These are phyloP conservation scores for Diaporthe citrichinensis DNA, from an alignment of 2,329 filamentous ascomycete genomes.

Conservation along the genomic window DNA sequence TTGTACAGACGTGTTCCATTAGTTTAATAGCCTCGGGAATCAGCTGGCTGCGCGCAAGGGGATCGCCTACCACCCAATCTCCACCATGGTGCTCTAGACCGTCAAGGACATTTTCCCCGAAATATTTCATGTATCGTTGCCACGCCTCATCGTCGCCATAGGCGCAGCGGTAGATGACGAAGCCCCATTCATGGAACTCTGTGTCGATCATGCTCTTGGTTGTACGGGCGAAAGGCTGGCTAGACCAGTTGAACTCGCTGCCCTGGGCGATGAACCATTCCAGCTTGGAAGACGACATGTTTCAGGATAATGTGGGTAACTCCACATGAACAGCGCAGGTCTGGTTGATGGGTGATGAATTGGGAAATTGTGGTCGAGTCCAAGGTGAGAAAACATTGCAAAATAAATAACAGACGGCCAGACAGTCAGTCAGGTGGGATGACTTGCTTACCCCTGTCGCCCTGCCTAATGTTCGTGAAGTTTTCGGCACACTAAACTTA, in stretches of 20 bases:
- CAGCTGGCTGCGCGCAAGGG: neutral
- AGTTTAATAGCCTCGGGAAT: neutral
- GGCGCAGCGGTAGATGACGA: slow-evolving; percentile 1
- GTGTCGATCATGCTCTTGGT: neutral
- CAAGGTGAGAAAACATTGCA: neutral
- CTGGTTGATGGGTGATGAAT: neutral
- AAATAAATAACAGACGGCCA: neutral
- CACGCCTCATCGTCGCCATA: slow-evolving; percentile 3
- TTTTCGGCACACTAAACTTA: neutral
- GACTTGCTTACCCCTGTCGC: neutral
- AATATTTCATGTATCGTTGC: neutral
- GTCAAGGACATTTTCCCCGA: neutral
- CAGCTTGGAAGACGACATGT: neutral
- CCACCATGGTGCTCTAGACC: neutral
- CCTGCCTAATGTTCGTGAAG: neutral
- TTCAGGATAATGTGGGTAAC: no score
- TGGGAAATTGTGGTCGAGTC: neutral
- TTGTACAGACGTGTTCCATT: neutral
- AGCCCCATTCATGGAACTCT: neutral
- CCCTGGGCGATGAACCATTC: slow-evolving; percentile 19
- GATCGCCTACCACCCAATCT: neutral
- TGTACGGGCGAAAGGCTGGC: neutral
- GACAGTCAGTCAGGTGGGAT: neutral
- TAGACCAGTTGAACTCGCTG: neutral
- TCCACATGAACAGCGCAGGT: neutral